Conservation (phyloP, 2,329 filamentous ascomycete genomes). For the Fusarium verrucosum region DNA sequence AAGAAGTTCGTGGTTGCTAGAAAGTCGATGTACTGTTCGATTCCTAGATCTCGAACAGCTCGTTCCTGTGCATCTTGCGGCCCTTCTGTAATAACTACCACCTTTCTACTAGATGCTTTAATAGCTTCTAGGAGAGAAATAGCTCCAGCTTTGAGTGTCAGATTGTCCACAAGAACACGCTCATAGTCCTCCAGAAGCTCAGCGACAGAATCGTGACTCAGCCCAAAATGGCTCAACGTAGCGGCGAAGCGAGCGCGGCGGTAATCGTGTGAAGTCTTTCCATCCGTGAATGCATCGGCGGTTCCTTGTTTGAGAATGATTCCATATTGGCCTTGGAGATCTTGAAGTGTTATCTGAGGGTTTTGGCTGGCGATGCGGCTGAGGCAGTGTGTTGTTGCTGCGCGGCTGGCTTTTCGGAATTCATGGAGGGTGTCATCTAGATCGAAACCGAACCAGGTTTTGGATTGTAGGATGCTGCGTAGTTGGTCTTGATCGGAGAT, state of each 20-base stretch:
- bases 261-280: slow-evolving; percentile 56
- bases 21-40: slow-evolving; percentile 44
- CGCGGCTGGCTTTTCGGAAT: slow-evolving; percentile 53
- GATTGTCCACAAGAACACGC: slow-evolving; percentile 36
- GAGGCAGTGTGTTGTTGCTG: slow-evolving; percentile 50
- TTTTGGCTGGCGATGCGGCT: slow-evolving; percentile 37
- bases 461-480: not conserved
- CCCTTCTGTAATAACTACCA: slow-evolving; percentile 57
- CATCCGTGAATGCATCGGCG: slow-evolving; percentile 54
- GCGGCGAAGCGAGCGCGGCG: slow-evolving; percentile 51
- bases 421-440: slow-evolving; percentile 60
- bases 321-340: slow-evolving; percentile 43
- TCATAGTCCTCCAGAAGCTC: slow-evolving; percentile 47
- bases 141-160: slow-evolving; percentile 52
- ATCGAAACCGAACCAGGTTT: slow-evolving; percentile 57
- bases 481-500: not conserved
- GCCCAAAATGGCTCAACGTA: slow-evolving; percentile 45
- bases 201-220: slow-evolving; percentile 29
- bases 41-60: slow-evolving; percentile 45
- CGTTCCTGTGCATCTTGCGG: slow-evolving; percentile 58
- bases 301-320: slow-evolving; percentile 49
- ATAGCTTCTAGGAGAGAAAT: slow-evolving; percentile 48
- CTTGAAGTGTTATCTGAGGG: not conserved
- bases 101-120: slow-evolving; percentile 49
- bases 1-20: slow-evolving; percentile 48